phyloP scores from a whole-genome alignment of 441 rosid species.

The Breynia disticha region DNA sequence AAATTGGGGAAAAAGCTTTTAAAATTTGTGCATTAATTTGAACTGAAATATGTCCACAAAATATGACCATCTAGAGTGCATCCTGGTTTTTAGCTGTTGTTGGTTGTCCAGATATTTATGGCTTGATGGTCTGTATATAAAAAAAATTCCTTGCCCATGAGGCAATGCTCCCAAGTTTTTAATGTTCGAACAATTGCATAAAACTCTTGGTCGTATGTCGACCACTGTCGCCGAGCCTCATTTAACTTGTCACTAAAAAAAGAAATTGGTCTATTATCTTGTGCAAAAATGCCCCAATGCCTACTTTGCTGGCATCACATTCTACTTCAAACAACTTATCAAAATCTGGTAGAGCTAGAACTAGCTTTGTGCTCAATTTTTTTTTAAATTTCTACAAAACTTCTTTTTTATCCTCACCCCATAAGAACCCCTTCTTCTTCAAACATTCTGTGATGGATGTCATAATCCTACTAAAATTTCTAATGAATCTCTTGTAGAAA shows the following conservation, averaged over 20 bases:
- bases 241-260: slow-evolving; percentile 3
- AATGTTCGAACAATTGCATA: background rate
- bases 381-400: background rate
- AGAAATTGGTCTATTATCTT: background rate
- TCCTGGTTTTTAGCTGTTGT: too few relatives aligned
- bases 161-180: background rate
- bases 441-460: background rate
- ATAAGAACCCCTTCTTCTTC: slow-evolving; percentile 4
- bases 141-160: background rate
- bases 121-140: background rate
- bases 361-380: background rate
- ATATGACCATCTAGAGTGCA: background rate
- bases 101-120: background rate
- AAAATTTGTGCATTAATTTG: background rate
- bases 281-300: slow-evolving; percentile 5
- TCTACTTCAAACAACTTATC: background rate
- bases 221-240: background rate
- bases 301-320: background rate
- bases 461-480: slow-evolving; percentile 3
- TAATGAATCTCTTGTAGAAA: background rate
- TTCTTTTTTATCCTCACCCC: background rate
- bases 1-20: too few relatives aligned
- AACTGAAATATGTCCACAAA: background rate
- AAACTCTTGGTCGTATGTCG: slow-evolving; percentile 3
- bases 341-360: slow-evolving; percentile 5